A percentile compares a stretch with the other conserved stretches of the same genome.
These are phyloP conservation scores for Crataegus laevigata DNA, from an alignment of 306 rosid genomes.

Conservation along the genomic window DNA sequence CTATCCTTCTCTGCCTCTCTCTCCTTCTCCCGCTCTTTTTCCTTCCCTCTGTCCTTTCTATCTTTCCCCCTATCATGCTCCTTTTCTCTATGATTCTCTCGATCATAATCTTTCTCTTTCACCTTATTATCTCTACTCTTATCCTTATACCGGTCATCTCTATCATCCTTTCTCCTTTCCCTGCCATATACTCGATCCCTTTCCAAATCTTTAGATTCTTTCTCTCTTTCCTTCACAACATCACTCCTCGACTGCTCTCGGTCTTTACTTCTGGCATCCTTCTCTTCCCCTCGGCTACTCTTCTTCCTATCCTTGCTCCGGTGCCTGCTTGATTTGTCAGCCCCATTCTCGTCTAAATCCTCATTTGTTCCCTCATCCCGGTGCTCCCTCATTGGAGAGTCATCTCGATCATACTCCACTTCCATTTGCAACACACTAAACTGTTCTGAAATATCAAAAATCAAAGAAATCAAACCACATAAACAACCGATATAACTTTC, in stretches of 20 bases:
- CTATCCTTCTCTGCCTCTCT: conserved; percentile 48
- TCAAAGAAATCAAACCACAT: background rate
- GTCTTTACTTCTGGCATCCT: conserved; percentile 60
- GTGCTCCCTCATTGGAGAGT: conserved; percentile 32
- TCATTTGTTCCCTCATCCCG: conserved; percentile 16
- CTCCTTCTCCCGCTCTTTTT: conserved; percentile 56
- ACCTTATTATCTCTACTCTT: conserved; percentile 49
- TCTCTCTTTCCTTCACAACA: conserved; percentile 38
- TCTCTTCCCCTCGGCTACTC: conserved; percentile 59
- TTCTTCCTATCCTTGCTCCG: conserved; percentile 73
- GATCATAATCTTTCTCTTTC: conserved; percentile 67
- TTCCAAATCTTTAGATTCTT: conserved; percentile 46
- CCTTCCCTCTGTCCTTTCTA: conserved; percentile 58
- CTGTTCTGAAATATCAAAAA: background rate
- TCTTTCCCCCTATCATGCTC: conserved; percentile 64
- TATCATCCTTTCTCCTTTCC: conserved; percentile 70
- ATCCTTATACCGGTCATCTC: conserved; percentile 68
- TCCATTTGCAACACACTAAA: conserved; percentile 32
- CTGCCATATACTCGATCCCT: conserved; percentile 41
- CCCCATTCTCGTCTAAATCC: conserved; percentile 36
- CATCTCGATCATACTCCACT: conserved; percentile 41
- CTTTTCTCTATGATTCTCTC: conserved; percentile 56
- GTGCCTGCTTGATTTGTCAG: conserved; percentile 48
- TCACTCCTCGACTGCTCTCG: conserved; percentile 52
- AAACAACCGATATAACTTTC: background rate